Conservation (phyloP, 768 basidiomycete species). For the Boletus huronensis region DNA sequence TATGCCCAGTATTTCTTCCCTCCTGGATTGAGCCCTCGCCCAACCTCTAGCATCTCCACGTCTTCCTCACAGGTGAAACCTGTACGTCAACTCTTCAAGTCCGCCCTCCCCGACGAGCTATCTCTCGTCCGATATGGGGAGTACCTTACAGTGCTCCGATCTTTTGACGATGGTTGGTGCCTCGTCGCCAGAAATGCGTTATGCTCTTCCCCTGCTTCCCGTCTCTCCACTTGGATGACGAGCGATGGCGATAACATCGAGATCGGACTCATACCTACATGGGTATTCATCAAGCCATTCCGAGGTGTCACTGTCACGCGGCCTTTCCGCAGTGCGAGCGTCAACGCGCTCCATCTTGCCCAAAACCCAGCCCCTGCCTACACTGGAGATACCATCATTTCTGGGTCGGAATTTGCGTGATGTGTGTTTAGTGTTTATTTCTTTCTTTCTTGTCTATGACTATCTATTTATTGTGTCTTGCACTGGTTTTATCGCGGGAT, state of each 20-base stretch:
- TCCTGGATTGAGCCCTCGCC: constrained; percentile 8
- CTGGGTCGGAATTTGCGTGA: constrained; percentile 45
- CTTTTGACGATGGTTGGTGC: constrained; percentile 81
- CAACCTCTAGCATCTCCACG: constrained; percentile 9
- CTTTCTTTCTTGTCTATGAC: too few species aligned
- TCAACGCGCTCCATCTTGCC: constrained; percentile 47
- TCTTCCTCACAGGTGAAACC: constrained; percentile 43
- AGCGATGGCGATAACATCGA: constrained; percentile 44
- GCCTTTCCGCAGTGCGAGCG: constrained; percentile 57
- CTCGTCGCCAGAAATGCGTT: constrained; percentile 56
- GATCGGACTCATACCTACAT: constrained; percentile 70
- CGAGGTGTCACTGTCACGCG: constrained; percentile 59
- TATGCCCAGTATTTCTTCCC: constrained; percentile 33
- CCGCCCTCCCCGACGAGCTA: constrained; percentile 73
- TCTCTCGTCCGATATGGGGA: constrained; percentile 51
- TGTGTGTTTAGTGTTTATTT: background rate
- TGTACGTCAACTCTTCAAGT: constrained; percentile 62
- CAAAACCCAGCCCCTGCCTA: constrained; percentile 17
- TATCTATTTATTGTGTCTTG: background rate
- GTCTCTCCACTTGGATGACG: constrained; percentile 8
- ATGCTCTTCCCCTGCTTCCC: constrained; percentile 40
- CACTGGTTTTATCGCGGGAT: background rate
- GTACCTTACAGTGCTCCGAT: constrained; percentile 56
- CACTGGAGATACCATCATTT: constrained; percentile 50
- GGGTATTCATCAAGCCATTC: constrained; percentile 67